These are phyloP conservation scores for Boletus subcaerulescens DNA, from an alignment of 768 basidiomycete species.

Conservation along the genomic window DNA sequence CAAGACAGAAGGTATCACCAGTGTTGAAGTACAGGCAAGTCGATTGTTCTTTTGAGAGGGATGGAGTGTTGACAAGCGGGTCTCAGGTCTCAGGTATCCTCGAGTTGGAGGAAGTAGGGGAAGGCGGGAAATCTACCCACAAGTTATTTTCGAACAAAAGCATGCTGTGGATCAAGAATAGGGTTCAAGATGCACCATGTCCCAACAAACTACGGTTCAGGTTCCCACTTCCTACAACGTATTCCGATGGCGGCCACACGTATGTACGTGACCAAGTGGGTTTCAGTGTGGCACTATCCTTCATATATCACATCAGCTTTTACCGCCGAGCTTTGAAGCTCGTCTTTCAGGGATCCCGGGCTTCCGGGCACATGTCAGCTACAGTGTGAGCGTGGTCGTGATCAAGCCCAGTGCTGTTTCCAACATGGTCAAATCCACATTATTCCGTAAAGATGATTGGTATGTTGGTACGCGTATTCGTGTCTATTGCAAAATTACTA, in stretches of 20 bases:
- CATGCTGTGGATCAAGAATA: constrained; percentile 57
- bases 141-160: constrained; percentile 51
- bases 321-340: constrained; percentile 69
- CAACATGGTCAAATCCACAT: constrained; percentile 48
- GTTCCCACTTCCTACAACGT: constrained; percentile 55
- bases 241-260: constrained; percentile 49
- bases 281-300: neutral
- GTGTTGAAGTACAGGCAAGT: constrained; percentile 63
- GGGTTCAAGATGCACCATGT: constrained; percentile 40
- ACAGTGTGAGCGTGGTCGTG: constrained; percentile 53
- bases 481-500: neutral
- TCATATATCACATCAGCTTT: constrained; percentile 39
- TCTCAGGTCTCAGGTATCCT: constrained; percentile 60
- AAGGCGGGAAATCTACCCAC: constrained; percentile 55
- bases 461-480: constrained; percentile 31
- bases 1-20: constrained; percentile 53
- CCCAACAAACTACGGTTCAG: constrained; percentile 53
- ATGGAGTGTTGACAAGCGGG: neutral
- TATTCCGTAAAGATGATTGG: constrained; percentile 55
- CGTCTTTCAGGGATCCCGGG: constrained; percentile 72
- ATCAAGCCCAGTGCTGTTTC: constrained; percentile 44
- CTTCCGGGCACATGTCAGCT: constrained; percentile 63
- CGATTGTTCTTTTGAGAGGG: neutral
- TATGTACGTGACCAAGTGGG: constrained; percentile 47
- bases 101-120: constrained; percentile 59